Percentiles rank a stretch among this genome's conserved stretches.
Conservation (phyloP, 768 basidiomycete species). For the Kwoniella europaea region DNA sequence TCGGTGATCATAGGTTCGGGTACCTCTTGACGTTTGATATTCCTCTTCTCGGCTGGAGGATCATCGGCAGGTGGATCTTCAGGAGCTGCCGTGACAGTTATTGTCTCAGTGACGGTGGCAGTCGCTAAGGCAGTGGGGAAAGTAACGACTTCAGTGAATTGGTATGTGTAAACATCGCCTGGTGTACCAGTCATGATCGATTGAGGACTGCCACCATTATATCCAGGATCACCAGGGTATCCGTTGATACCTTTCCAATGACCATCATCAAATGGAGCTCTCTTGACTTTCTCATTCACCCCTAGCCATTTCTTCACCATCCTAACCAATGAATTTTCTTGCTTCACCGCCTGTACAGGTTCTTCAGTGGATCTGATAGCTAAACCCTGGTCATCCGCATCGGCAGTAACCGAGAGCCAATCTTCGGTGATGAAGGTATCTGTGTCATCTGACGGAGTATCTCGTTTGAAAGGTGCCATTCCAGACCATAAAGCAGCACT, state of each 20-base stretch:
- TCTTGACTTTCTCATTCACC: neutral
- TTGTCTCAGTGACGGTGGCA: constrained; percentile 14
- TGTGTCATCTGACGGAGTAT: neutral
- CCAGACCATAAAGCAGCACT: constrained; percentile 4
- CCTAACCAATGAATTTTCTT: neutral
- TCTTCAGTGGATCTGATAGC: neutral
- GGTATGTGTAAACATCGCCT: constrained; percentile 17
- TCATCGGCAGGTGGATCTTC: constrained; percentile 7
- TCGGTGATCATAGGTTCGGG: constrained; percentile 6
- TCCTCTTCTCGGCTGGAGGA: constrained; percentile 11
- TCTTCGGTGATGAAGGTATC: constrained; percentile 15
- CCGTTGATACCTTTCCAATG: constrained; percentile 25
- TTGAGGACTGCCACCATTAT: constrained; percentile 8
- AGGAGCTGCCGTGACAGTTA: constrained; percentile 19
- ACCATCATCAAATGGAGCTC: constrained; percentile 19
- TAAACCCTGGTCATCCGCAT: neutral
- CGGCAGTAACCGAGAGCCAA: constrained; percentile 16
- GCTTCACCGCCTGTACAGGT: neutral
- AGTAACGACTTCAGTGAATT: constrained; percentile 20
- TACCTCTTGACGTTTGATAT: neutral
- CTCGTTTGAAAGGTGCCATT: constrained; percentile 11
- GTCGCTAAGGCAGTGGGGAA: constrained; percentile 13
- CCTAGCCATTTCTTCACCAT: constrained; percentile 1
- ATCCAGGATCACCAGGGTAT: constrained; percentile 28
- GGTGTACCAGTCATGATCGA: constrained; percentile 2